These are phyloP conservation scores for Polyporus arcularius DNA, from an alignment of 768 basidiomycete genomes.

Conservation along the genomic window DNA sequence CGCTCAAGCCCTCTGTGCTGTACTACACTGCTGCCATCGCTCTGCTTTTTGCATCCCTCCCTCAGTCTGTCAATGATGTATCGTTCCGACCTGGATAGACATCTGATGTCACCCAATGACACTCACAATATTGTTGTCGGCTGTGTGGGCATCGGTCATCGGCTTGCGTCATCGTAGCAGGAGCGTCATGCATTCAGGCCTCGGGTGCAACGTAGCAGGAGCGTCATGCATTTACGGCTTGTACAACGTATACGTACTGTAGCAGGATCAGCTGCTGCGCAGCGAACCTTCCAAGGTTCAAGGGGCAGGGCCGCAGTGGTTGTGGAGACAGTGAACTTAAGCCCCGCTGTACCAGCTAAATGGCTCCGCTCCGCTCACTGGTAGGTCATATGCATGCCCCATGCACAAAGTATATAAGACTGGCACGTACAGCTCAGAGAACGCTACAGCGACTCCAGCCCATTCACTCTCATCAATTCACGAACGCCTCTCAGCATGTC, in stretches of 20 bases:
- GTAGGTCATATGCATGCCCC: too few relatives aligned
- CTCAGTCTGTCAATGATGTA: too few relatives aligned
- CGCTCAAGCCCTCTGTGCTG: neutral
- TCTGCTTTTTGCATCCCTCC: neutral
- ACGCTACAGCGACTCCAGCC: too few relatives aligned
- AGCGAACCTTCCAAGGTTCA: too few relatives aligned
- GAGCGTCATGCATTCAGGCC: too few relatives aligned
- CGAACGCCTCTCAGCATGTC: slow-evolving; percentile 8
- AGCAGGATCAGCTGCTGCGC: too few relatives aligned
- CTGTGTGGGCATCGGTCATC: neutral
- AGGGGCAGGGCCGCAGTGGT: neutral
- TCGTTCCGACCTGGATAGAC: neutral
- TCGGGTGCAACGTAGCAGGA: too few relatives aligned
- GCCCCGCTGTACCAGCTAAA: neutral
- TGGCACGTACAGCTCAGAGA: too few relatives aligned
- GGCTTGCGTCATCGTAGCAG: neutral
- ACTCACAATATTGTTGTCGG: neutral
- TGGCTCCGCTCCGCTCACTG: neutral
- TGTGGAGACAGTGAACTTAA: slow-evolving; percentile 8
- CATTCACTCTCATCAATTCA: neutral
- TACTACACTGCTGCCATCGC: neutral
- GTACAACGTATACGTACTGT: too few relatives aligned
- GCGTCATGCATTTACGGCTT: too few relatives aligned
- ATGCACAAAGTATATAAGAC: too few relatives aligned
- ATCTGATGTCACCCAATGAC: neutral